These are phyloP conservation scores for Phytophthora quininea DNA, from an alignment of 352 stramenopile species.

Conservation along the genomic window DNA sequence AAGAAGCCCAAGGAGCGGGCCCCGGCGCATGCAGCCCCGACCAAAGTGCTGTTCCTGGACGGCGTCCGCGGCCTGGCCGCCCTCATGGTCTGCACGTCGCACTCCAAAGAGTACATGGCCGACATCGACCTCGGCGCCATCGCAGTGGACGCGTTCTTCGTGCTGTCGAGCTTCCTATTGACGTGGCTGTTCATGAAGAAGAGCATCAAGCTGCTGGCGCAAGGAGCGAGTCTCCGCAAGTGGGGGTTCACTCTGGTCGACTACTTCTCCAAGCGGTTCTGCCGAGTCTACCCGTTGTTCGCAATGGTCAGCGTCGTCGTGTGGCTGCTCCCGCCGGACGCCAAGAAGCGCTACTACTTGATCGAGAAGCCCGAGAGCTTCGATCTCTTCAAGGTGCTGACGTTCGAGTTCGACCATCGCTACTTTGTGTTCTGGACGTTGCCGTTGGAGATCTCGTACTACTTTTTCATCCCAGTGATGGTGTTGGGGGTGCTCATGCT, in stretches of 20 bases:
- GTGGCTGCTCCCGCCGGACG: conserved; percentile 30
- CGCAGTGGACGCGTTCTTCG: conserved; percentile 48
- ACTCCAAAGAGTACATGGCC: conserved; percentile 34
- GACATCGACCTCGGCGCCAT: conserved; percentile 30
- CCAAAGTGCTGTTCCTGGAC: conserved; percentile 46
- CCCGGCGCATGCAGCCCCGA: conserved; percentile 1
- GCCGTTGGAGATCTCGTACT: conserved; percentile 38
- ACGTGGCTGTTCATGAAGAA: conserved; percentile 47
- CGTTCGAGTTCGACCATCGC: conserved; percentile 36
- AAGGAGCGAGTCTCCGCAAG: conserved; percentile 17
- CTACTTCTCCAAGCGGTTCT: conserved; percentile 38
- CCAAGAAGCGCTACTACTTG: conserved; percentile 29
- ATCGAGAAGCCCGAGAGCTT: conserved; percentile 31
- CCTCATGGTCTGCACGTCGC: conserved; percentile 30
- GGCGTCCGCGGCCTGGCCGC: conserved; percentile 45
- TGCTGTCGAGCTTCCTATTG: conserved; percentile 48
- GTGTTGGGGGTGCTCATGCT: conserved; percentile 28
- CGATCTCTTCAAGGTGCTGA: conserved; percentile 43
- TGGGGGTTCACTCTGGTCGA: conserved; percentile 37
- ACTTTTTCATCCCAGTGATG: conserved; percentile 44
- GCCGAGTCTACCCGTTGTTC: conserved; percentile 63
- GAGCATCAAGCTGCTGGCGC: conserved; percentile 20
- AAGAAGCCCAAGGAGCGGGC: conserved; percentile 14
- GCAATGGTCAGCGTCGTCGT: conserved; percentile 30
- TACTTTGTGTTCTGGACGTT: conserved; percentile 53